Evolutionary conservation across 2,329 filamentous ascomycete species (phyloP), one percentile per base, ranked within the genome.

Genomic region (Pseudogymnoascus destructans): DNA sequence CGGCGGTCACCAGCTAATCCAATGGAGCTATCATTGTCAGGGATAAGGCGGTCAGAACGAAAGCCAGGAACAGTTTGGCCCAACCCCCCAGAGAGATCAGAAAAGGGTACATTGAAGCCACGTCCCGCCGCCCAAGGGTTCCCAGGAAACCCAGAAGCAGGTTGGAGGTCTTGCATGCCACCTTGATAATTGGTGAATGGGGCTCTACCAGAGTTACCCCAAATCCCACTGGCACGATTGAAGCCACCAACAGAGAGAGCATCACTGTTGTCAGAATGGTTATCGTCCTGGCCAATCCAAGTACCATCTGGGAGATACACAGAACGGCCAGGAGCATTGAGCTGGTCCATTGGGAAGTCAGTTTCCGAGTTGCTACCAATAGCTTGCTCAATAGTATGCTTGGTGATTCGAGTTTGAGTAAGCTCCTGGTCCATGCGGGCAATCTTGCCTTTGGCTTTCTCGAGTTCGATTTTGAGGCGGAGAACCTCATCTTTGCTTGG

Each of bases 341-440:
- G 54, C 58, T 56, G 30, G 54, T 60, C 59, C 59, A 62, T 57
- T 62, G 67, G 32, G 63, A 65, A 70, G 46, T 76, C 74, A 21
- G 70, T 67, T 57, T 77, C 78, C 5, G 73, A 73, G 4, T 73
- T 70, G 60, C 74, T 72, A n/a, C 77, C 75, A 57, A 79, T 73
- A 7, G 69, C 71, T 64, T 80, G 78, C 54, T 82, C 79, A 58
- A 79, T 72, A 9, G 81, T 85, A 57, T 79, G 74, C 65, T 80
- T 82, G 32, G 75, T 74, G 59, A 81, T 77, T 27, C 82, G 81
- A 21, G 77, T 82, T 62, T 86, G 81, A 36, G 81, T 77, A 61
- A 89, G 76, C 72, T 89, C 84, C 58, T 87, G 79, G 59, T 87
- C 85, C 67, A 90, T 82, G 59, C 80, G 83, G 49, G 78, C 79